Base-by-base conservation (phyloP, 768 basidiomycete species). In the Tricholoma sp. region DNA sequence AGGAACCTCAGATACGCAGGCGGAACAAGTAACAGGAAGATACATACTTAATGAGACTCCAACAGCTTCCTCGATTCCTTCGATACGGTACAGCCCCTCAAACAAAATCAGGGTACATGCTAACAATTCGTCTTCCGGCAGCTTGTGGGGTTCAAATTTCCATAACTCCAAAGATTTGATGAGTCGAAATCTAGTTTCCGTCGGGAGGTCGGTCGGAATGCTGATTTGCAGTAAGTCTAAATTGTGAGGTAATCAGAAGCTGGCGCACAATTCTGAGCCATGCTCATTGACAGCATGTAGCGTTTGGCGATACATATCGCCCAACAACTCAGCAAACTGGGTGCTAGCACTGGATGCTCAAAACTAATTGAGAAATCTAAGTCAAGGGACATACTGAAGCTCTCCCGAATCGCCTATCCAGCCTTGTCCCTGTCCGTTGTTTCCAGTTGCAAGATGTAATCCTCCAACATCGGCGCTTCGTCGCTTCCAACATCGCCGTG, bases 391-490 rank as follows among this genome's bases (percentile, higher is more conserved):
- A 64, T 65, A 87, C 86, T 74, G 72, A 67, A 75, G 76, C 72
- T 69, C 75, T 50, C 63, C 81, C 63, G 51, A 73, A 65, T 68
- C 81, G 43, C 74, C 76, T 58, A 84, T 79, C 88, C 90, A 88
- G 35, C 88, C 88, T 64, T 83, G 81, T 24, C 90, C 87, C 58
- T 81, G 74, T 43, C 81, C 83, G 49, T 70, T 74, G 61, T 81
- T 82, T 57, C 74, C 77, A 51, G 89, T 81, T 0, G 93, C 92
- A 50, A 93, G 85, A 57, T 86, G 84, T 57, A 98, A 80, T 31
- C 94, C 94, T 11, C 94, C 94, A 43, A 91, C 81, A 71, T 98
- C 94, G 56, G 94, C 92, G 67, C 90, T 94, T 49, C 90, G 76
- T 54, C 94, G 77, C 8, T 27, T 27, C 24, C 24, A 27, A 27